Conservation (phyloP, 495 filamentous ascomycete genomes). For the Lasiosphaeria miniovina region DNA sequence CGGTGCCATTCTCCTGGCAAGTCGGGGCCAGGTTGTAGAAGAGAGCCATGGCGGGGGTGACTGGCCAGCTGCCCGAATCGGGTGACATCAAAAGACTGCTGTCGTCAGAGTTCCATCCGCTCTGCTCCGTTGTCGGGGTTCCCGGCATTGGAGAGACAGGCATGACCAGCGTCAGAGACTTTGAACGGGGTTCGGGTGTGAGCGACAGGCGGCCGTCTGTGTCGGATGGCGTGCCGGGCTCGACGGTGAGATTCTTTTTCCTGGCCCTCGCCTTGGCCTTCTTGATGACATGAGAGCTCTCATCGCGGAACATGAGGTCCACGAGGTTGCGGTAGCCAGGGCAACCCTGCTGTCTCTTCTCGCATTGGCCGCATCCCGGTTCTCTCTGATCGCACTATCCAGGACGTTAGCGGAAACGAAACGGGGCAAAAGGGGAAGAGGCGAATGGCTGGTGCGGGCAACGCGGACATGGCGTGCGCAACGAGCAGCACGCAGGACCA, state of each 20-base stretch:
- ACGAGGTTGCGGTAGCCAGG: constrained; percentile 68
- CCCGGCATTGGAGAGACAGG: constrained; percentile 16
- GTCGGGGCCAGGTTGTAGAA: constrained; percentile 31
- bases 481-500: too few species aligned
- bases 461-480: too few species aligned
- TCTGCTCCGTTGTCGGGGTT: constrained; percentile 13
- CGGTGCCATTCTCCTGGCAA: constrained; percentile 35
- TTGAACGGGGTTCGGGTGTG: constrained; percentile 26
- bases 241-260: constrained; percentile 26
- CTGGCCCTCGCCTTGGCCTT: constrained; percentile 52
- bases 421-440: neutral
- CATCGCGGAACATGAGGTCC: constrained; percentile 70
- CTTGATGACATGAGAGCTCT: constrained; percentile 63
- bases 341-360: constrained; percentile 58
- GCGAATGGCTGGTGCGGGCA: too few species aligned
- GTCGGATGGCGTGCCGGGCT: constrained; percentile 18
- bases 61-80: constrained; percentile 35
- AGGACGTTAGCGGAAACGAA: constrained; percentile 13
- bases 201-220: constrained; percentile 20
- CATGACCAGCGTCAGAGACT: constrained; percentile 20
- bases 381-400: constrained; percentile 62
- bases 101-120: constrained; percentile 23
- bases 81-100: constrained; percentile 32
- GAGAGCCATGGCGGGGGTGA: constrained; percentile 29
- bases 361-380: constrained; percentile 66